Evolutionary conservation across 257 asterid genomes (phyloP), one percentile per base, ranked within the genome.

Genomic region (Solanum verrucosum): DNA sequence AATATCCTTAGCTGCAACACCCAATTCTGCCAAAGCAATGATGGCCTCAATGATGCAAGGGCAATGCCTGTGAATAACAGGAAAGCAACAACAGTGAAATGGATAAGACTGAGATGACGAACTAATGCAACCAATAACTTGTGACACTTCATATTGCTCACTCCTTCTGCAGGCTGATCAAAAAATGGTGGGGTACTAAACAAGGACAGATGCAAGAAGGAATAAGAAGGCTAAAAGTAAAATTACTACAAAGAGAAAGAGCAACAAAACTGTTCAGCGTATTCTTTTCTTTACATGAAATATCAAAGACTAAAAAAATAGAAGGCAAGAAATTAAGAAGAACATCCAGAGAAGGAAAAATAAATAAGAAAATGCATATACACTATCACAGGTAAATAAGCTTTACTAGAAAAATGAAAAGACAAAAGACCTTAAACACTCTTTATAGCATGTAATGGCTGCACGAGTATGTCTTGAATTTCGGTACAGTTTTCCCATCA

Each of bases 401-500:
- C n/a, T 70, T 67, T 68, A 46, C 83, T 89, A 20, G 71, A 67
- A 78, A 81, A 82, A 46, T 52, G 29, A 71, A 79, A 81, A 90
- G 88, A 21, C 70, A 73, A 87, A 91, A 90, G 88, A 97, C 99
- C 99, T 97, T 91, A 97, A 93, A 91, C 98, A 97, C 93, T 97
- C 99, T 91, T 97, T 97, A 89, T 92, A 96, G 89, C 98, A 94
- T 84, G 93, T 93, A 92, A 93, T 71, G n/a, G 99, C 96, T 84
- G 98, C 94, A 90, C 99, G 98, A 87, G 90, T 93, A 88, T 97
- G 99, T 92, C 96, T 97, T 89, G 98, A 91, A 95, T 89, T 92
- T 87, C 95, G 95, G 92, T 94, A 96, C 90, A 96, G 98, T 92
- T 95, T 96, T 88, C 95, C 99, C 95, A 97, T 88, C 98, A 92